Base-by-base conservation (phyloP, 495 filamentous ascomycete species). In the Penicillium steckii region DNA sequence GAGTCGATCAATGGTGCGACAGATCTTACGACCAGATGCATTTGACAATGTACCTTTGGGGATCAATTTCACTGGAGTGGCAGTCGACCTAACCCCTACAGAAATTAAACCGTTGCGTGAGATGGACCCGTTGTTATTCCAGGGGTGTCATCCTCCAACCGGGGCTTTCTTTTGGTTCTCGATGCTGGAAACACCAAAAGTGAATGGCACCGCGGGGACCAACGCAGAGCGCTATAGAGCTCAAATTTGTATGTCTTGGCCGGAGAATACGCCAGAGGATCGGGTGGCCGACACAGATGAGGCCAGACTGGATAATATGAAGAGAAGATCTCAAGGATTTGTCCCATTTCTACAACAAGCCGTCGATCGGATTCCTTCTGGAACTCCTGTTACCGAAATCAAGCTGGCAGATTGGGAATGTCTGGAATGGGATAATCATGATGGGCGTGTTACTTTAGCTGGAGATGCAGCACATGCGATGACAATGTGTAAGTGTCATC, bases 401-500 rank as follows among this genome's bases (percentile, higher is more conserved):
- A 72, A 69, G 33, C 56, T 85, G 10, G 73, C 71, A 13, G 84
- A 87, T 59, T 85, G 65, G 62, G 62, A 61, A 59, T 65, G 55
- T 64, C 44, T 57, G 27, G 12, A 52, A 4, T 84, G 75, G 72
- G 69, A 83, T 56, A 83, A 72, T 33, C 62, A 54, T 2, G 66
- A 57, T 2, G 76, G 81, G 1, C 59, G 70, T 27, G 68, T 82
- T 1, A 79, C 78, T 0, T 46, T 86, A 19, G 72, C 78, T 5
- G 83, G 84, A 3, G 85, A 87, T 65, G 81, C 83, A 0, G 72
- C 80, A 5, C 83, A 88, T 64, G 72, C 81, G 1, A 86, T 86
- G 83, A 73, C 78, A 0, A 83, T 86, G 76, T 66, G 81, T 78
- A 70, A 37, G 72, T 61, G 35, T 32, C 49, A 47, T 10, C 8